Conservation (phyloP, 257 asterid genomes). For the Penstemon newberryi region DNA sequence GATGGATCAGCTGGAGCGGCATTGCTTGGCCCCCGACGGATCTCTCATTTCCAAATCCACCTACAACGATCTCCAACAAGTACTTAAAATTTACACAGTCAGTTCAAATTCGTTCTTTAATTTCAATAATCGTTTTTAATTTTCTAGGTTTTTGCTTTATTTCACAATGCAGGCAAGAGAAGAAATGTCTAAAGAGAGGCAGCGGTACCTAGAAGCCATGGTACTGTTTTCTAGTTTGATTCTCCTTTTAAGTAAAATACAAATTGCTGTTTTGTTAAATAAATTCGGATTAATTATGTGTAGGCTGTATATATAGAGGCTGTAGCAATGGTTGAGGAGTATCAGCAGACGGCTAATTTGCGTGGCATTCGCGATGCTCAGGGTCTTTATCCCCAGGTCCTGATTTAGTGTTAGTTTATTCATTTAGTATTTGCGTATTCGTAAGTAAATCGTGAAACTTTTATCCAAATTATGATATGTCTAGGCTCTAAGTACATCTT, state of each 20-base stretch:
- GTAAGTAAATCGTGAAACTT: no score
- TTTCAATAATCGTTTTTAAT: neutral
- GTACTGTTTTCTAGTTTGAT: slow-evolving; percentile 37
- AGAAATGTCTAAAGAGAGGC: slow-evolving; percentile 95
- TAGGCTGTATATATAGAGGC: slow-evolving; percentile 89
- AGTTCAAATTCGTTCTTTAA: neutral
- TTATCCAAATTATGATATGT: neutral
- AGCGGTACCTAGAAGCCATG: slow-evolving; percentile 85
- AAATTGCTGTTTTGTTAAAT: neutral
- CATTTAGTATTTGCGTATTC: neutral
- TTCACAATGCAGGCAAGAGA: slow-evolving; percentile 79
- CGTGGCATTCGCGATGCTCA: slow-evolving; percentile 78
- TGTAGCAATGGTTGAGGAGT: slow-evolving; percentile 93
- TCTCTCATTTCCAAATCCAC: slow-evolving; percentile 92
- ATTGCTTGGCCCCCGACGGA: slow-evolving; percentile 93
- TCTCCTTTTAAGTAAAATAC: neutral
- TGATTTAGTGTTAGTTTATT: slow-evolving; percentile 3
- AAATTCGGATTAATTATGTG: slow-evolving; percentile 13
- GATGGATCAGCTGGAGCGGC: slow-evolving; percentile 93
- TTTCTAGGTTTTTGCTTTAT: slow-evolving; percentile 13
- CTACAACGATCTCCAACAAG: slow-evolving; percentile 78
- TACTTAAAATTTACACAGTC: slow-evolving; percentile 27
- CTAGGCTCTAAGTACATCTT: slow-evolving; percentile 1
- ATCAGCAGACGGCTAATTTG: slow-evolving; percentile 78
- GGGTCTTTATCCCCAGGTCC: slow-evolving; percentile 79